A percentile compares a stretch with the other conserved stretches of the same genome.
These are phyloP conservation scores for Scortechinia acanthostroma DNA, from an alignment of 2,329 filamentous ascomycete genomes.

Conservation along the genomic window DNA sequence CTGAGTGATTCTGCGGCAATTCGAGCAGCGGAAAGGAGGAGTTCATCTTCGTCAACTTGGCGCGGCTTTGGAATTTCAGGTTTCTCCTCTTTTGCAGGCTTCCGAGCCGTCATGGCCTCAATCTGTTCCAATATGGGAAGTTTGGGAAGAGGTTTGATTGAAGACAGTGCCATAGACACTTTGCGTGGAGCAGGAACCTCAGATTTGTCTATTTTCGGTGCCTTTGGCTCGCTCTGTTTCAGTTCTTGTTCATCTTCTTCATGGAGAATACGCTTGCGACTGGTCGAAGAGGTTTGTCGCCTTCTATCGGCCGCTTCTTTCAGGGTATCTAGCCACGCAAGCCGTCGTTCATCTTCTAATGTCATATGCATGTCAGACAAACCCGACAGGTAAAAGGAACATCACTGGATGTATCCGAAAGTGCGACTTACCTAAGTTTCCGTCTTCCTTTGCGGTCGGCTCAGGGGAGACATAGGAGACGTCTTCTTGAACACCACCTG, in stretches of 20 bases:
- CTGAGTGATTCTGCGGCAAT: constrained; percentile 27
- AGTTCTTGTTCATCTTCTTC: constrained; percentile 4
- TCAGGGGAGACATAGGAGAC: too few species aligned
- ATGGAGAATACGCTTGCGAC: neutral
- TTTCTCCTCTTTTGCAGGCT: constrained; percentile 8
- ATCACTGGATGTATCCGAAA: too few species aligned
- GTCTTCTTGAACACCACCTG: too few species aligned
- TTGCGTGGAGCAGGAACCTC: constrained; percentile 9
- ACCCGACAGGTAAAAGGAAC: too few species aligned
- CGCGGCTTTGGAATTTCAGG: constrained; percentile 10
- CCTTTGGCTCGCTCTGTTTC: constrained; percentile 11
- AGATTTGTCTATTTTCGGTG: constrained; percentile 11
- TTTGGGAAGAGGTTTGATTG: constrained; percentile 17
- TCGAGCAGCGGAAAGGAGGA: constrained; percentile 26
- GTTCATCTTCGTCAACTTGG: constrained; percentile 26
- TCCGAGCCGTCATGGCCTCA: constrained; percentile 14
- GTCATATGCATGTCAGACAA: too few species aligned
- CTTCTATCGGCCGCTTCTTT: constrained; percentile 13
- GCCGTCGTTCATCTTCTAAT: constrained; percentile 6
- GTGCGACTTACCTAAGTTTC: too few species aligned
- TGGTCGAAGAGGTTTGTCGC: constrained; percentile 9
- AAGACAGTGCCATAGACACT: constrained; percentile 17
- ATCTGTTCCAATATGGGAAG: constrained; percentile 22
- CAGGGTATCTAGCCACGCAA: constrained; percentile 10
- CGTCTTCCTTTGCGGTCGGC: too few species aligned